phyloP scores from a whole-genome alignment of 2,329 filamentous ascomycete genomes.

The Colletotrichum cereale region DNA sequence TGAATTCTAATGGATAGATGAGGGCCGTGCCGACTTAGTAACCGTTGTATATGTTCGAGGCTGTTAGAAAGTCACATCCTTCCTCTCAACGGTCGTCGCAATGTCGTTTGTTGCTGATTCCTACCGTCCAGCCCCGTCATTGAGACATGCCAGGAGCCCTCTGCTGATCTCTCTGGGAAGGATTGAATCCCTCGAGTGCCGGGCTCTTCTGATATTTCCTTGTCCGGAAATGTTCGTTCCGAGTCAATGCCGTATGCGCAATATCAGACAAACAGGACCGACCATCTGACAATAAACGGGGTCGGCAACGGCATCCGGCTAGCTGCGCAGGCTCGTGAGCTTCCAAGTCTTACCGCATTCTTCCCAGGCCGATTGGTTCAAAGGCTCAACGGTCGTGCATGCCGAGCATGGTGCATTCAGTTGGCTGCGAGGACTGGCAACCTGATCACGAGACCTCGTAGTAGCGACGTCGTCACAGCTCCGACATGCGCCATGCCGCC shows the following conservation, averaged over 20 bases:
- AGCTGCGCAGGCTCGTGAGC: not conserved
- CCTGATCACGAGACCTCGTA: not conserved
- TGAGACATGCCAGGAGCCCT: not conserved
- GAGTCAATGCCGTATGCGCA: not conserved
- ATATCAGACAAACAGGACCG: not conserved
- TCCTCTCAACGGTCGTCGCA: not conserved
- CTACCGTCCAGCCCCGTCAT: not conserved
- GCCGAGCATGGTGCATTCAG: not conserved
- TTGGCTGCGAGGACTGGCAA: not conserved
- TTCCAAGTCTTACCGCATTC: not conserved
- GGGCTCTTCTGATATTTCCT: not conserved
- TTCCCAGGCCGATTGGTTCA: not conserved
- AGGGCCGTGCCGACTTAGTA: not conserved
- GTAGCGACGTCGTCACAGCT: not conserved
- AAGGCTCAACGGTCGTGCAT: slow-evolving; percentile 18
- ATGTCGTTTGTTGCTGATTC: too few relatives aligned
- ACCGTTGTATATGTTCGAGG: not conserved
- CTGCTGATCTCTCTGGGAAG: too few relatives aligned
- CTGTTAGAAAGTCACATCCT: not conserved
- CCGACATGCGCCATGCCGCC: not conserved
- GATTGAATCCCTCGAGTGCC: not conserved
- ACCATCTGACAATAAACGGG: not conserved
- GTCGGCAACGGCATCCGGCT: not conserved
- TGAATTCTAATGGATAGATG: not conserved
- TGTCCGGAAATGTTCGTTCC: not conserved